Evolutionary conservation across 202 grass and related monocot genomes (phyloP), one percentile per base, ranked within the genome.

Genomic region (Digitaria exilis): DNA sequence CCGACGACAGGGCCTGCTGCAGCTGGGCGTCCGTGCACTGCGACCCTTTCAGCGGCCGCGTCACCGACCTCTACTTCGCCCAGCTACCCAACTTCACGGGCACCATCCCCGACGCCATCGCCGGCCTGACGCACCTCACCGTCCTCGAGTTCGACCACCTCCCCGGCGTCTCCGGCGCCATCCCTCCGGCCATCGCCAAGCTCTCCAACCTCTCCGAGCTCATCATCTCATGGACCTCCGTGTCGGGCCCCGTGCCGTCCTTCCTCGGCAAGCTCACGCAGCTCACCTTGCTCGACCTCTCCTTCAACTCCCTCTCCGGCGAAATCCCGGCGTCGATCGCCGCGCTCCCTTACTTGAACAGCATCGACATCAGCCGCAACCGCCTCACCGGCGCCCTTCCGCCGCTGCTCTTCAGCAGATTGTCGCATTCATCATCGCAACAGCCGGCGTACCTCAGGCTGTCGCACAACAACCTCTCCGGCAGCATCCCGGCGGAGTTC

Each of bases 401-500:
- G 39, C 37, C 55, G 56, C 74, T 21, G 22, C 73, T 76, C 73
- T 60, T 65, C 63, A 65, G 63, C 63, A 65, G n/a, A 8, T 8
- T 19, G 7, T 21, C 6, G 7, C n/a, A n/a, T n/a, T 35, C 34
- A 4, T 4, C 2, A 35, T 4, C 2, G 34, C 34, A 35, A 4
- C 56, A 65, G 32, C 9, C 24, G n/a, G 87, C 68, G 0, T 88
- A 82, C 73, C 91, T 93, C 31, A 29, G 66, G 59, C 78, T 94
- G 29, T 88, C 83, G 25, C 75, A 84, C 71, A 94, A 94, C 86
- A 84, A 77, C 79, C 72, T 94, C 31, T 73, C 85, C 34, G 34
- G 34, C 34, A 35, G 34, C 34, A 35, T 35, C 34, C 34, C 34
- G 34, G 34, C 34, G 4, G 3, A 35, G 34, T 35, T 35, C 34